Evolutionary conservation across 306 rosid species (phyloP), one percentile per base, ranked within the genome.

Genomic region (Dalbergia cultrata): DNA sequence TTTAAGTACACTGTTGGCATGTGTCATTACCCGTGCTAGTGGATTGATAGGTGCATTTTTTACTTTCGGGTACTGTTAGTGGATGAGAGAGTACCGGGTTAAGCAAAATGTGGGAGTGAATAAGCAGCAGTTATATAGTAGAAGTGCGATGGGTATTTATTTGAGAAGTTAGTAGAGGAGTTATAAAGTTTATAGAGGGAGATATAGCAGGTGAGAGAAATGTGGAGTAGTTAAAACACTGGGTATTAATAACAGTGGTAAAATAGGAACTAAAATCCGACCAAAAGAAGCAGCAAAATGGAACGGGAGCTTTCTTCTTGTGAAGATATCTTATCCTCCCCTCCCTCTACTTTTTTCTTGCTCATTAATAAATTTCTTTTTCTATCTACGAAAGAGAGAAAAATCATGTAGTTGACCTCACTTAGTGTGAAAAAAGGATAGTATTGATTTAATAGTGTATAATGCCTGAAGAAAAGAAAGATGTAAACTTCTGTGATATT

Each of bases 401-500:
- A 47, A n/a, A 47, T 11, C 53, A 12, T 47, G 53, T 47, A 47
- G 53, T 10, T 44, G 50, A 44, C 50, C 50, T 9, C 10, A 8
- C 50, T 10, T 11, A 12, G 53, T 12, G 14, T 47, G 0, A 47
- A 47, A 11, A 11, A 47, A 12, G 53, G 16, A 47, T 47, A 47
- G 53, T 47, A 10, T 47, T 12, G 53, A 47, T 56, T 57, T 74
- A 72, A 41, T 69, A 49, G 17, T 53, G 61, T 75, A 6, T 37
- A 76, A 61, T 47, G 68, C 50, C 13, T 41, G 41, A 68, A 60
- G 68, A 74, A 75, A 74, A 56, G 52, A 56, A 53, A 64, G 19
- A 35, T 54, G 35, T 50, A 13, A 18, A 61, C 12, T 54, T 81
- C 16, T 58, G 35, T 45, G 13, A 54, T 62, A 33, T 74, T 44